Percentiles rank a stretch among this genome's conserved stretches.
phyloP scores from a whole-genome alignment of 2,329 filamentous ascomycete species.

The Dothistroma pini region DNA sequence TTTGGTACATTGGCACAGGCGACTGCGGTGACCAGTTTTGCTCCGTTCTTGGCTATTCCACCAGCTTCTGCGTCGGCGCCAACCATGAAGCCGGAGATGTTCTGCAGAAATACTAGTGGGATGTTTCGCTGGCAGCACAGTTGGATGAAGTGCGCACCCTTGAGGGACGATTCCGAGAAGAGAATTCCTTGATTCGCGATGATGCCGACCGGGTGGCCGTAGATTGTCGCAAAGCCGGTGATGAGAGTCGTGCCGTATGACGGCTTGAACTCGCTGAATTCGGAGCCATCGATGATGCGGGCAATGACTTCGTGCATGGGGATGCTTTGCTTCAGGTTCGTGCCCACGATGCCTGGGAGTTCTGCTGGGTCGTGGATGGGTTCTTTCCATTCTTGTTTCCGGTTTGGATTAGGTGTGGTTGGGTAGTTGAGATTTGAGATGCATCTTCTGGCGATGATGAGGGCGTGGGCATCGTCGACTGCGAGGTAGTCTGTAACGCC shows the following conservation, averaged over 20 bases:
- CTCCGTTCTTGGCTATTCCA: slow-evolving; percentile 96
- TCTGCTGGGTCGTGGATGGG: slow-evolving; percentile 77
- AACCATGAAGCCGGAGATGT: slow-evolving; percentile 98
- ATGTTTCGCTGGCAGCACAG: slow-evolving; percentile 87
- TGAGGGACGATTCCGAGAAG: slow-evolving; percentile 82
- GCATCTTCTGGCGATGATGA: slow-evolving; percentile 78
- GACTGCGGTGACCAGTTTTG: slow-evolving; percentile 93
- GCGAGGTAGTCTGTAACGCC: slow-evolving; percentile 95
- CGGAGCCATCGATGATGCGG: slow-evolving; percentile 83
- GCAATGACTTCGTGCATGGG: slow-evolving; percentile 88
- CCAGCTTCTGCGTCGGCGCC: slow-evolving; percentile 87
- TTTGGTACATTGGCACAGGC: slow-evolving; percentile 93
- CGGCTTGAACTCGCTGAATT: slow-evolving; percentile 92
- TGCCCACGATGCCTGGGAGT: slow-evolving; percentile 82
- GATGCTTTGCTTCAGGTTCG: slow-evolving; percentile 81
- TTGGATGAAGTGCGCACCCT: slow-evolving; percentile 96
- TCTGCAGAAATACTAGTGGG: slow-evolving; percentile 89
- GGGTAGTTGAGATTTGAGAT: slow-evolving; percentile 91
- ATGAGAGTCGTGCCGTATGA: slow-evolving; percentile 86
- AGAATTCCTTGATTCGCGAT: slow-evolving; percentile 95
- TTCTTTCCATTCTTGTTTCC: slow-evolving; percentile 56
- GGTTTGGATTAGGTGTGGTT: slow-evolving; percentile 38
- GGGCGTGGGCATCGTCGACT: slow-evolving; percentile 87
- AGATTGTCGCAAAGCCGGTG: slow-evolving; percentile 80
- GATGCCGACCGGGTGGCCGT: slow-evolving; percentile 87